Base-by-base conservation (phyloP, 225 moss, liverwort and hornwort species). In the Pseudisothecium myosuroides region DNA sequence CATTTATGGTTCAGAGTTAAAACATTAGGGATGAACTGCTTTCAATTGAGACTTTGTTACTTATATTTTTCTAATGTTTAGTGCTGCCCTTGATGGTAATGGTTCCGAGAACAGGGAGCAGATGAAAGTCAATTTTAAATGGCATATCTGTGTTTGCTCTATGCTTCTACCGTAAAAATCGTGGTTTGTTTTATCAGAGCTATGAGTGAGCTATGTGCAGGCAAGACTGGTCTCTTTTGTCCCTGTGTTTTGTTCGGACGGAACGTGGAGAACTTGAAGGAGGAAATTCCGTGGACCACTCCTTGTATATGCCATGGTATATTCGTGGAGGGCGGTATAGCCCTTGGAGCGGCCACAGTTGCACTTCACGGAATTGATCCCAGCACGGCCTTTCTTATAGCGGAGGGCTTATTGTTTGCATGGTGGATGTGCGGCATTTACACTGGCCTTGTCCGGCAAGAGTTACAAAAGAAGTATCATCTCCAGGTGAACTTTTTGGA, bases 361-460 rank as follows among this genome's bases (percentile, higher is more conserved):
- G 90, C 88, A 16, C 88, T 94, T 45, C 93, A 95, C 50, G 95
- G 92, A 43, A 77, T 95, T 52, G 88, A 94, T 82, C 94, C 95
- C 36, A 90, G 94, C 82, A 86, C 94, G 47, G 93, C 93, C 61
- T 93, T 95, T 85, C 92, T 95, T 80, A 65, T 94, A 69, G 94
- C 89, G 18, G 95, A 95, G 90, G 94, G 94, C 83, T 89, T 95
- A 86, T 84, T 95, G 61, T 95, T 95, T 90, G 83, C 94, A 50
- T 95, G 95, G 95, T 95, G 95, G 95, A 95, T 95, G 95, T 95
- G 95, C 79, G 94, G 95, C 72, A 94, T 95, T 61, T 95, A 95
- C 62, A 92, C 95, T 59, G 95, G 95, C 49, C 92, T 95, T 63
- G 90, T 94, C 88, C 91, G 95, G 59, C 93, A 95, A 87, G 95